Evolutionary conservation across 495 filamentous ascomycete genomes (phyloP), one percentile per base, ranked within the genome.

Genomic region (Tirmania nivea): DNA sequence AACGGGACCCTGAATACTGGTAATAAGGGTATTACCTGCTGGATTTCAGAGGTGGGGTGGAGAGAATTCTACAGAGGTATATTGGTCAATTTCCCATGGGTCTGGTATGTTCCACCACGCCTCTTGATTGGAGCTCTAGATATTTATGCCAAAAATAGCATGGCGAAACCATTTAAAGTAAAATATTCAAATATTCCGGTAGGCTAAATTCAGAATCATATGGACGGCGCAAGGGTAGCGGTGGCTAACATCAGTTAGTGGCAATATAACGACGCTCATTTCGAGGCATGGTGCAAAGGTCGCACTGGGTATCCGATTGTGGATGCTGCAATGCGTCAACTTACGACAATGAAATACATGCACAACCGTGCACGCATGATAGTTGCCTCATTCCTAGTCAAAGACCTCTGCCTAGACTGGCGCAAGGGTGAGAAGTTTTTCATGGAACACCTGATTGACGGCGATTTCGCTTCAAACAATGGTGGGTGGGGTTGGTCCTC

Each of bases 41-140:
- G 86, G 86, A 89, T 93, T 55, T 79, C 79, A 52, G 87, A 94
- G 63, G 72, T 95, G 0, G 87, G 84, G 1, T 92, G 87, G 88
- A 72, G 87, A 9, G 87, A 94, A 60, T 95, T 94, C 62, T 94
- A 94, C 67, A 83, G 82, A 56, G 85, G 94, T 64, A 83, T 94
- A 4, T 69, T 94, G 12, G 81, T 76, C 3, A 71, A 89, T 54
- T 94, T 84, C 84, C 88, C 88, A 5, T 90, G 86, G 57, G 75
- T 92, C 35, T 89, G 86, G 83, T 86, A 65, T 53, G 72, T 61
- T 8, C 12, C 49, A 14, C 37, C 21, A 31, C n/a, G 20, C 34
- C 25, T 31, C 25, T 31, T 31, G 0, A 5, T 1, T 31, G 25
- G 25, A 31, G 25, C 1, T 31, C 25, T 31, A 31, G 25, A 31